A percentile compares a stretch with the other conserved stretches of the same genome.
Conservation (phyloP, 2,329 filamentous ascomycete genomes). For the Phyllosticta citribraziliensis region DNA sequence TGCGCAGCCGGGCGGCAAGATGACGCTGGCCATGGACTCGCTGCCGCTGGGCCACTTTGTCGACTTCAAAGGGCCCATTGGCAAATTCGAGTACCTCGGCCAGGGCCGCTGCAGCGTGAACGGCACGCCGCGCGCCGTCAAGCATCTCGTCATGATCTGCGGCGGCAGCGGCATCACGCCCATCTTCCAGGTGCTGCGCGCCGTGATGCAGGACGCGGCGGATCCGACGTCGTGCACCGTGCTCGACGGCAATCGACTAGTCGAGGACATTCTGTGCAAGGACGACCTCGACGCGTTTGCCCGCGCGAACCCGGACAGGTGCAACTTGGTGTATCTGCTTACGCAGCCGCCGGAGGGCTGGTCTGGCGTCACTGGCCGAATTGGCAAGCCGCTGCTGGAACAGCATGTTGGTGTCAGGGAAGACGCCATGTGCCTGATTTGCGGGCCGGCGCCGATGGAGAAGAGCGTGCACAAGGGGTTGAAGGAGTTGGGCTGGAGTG, state of each 20-base stretch:
- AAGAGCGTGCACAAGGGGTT: constrained; percentile 50
- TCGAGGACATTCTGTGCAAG: constrained; percentile 75
- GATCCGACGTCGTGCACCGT: constrained; percentile 63
- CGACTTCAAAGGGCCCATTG: constrained; percentile 81
- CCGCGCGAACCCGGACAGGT: constrained; percentile 44
- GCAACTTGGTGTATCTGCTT: constrained; percentile 59
- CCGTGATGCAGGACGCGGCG: constrained; percentile 54
- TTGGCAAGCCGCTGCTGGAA: constrained; percentile 53
- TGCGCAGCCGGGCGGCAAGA: constrained; percentile 56
- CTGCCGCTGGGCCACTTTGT: constrained; percentile 63
- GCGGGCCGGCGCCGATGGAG: constrained; percentile 69
- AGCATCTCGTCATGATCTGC: constrained; percentile 74
- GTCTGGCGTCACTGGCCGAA: constrained; percentile 58
- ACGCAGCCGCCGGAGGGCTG: constrained; percentile 55
- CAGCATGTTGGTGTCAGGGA: constrained; percentile 43
- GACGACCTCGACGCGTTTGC: constrained; percentile 59
- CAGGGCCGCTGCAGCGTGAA: constrained; percentile 54
- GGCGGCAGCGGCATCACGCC: constrained; percentile 89
- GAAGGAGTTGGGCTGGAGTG: constrained; percentile 56
- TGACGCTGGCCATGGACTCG: constrained; percentile 70
- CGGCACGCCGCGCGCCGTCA: constrained; percentile 46
- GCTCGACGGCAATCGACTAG: constrained; percentile 65
- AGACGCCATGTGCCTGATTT: constrained; percentile 59
- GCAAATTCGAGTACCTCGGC: constrained; percentile 72
- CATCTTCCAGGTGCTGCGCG: constrained; percentile 72